phyloP scores from a whole-genome alignment of 768 basidiomycete species.

The Pilatotrama ljubarskyi region DNA sequence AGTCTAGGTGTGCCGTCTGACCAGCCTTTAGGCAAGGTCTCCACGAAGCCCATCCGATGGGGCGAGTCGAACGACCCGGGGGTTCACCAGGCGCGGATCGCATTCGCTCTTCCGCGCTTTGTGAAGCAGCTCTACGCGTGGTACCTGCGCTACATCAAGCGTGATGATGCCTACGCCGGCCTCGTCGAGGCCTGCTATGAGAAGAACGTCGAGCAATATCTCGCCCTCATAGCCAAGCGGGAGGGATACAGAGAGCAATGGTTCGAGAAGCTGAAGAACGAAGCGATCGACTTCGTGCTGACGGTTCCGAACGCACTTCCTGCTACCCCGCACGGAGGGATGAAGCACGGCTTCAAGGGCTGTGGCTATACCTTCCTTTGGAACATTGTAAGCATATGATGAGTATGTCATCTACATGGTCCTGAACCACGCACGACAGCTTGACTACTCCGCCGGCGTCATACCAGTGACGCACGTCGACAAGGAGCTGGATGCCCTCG shows the following conservation, averaged over 20 bases:
- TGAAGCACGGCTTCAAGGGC: slow-evolving; percentile 36
- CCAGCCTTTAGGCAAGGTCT: slow-evolving; percentile 19
- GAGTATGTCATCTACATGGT: no score
- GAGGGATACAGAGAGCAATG: slow-evolving; percentile 33
- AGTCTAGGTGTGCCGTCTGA: not conserved
- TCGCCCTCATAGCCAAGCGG: slow-evolving; percentile 30
- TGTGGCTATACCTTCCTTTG: slow-evolving; percentile 41
- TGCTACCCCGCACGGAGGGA: slow-evolving; percentile 39
- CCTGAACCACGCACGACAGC: slow-evolving; percentile 26
- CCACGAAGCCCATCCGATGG: slow-evolving; percentile 23
- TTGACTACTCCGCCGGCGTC: slow-evolving; percentile 48
- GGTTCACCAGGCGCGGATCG: slow-evolving; percentile 20
- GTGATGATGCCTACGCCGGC: slow-evolving; percentile 26
- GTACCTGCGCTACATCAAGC: slow-evolving; percentile 28
- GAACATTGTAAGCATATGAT: slow-evolving; percentile 41
- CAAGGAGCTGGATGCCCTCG: slow-evolving; percentile 36
- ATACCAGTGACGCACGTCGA: slow-evolving; percentile 48
- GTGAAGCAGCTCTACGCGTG: slow-evolving; percentile 31
- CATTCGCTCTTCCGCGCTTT: slow-evolving; percentile 28
- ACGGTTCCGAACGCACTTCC: slow-evolving; percentile 42
- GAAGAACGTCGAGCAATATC: slow-evolving; percentile 31
- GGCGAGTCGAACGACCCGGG: slow-evolving; percentile 30
- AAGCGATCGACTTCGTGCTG: slow-evolving; percentile 39
- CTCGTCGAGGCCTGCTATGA: slow-evolving; percentile 28
- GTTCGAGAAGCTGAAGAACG: slow-evolving; percentile 26